A percentile compares a stretch with the other conserved stretches of the same genome.
Conservation (phyloP, 2,329 filamentous ascomycete genomes). For the Claviceps capensis region DNA sequence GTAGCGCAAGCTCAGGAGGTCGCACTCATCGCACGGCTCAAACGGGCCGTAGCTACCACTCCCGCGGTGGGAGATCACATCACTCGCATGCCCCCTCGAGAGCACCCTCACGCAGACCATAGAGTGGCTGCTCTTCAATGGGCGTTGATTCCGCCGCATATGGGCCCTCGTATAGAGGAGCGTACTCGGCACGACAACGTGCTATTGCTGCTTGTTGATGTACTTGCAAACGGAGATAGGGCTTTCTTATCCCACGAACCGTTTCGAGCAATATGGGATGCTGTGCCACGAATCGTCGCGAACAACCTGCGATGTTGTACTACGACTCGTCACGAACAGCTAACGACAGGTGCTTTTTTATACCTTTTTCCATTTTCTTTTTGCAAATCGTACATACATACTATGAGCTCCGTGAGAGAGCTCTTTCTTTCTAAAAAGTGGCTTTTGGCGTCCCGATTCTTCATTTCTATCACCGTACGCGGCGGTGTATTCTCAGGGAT, state of each 20-base stretch:
- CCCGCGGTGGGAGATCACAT: conserved; percentile 2
- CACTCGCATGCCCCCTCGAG: conserved; percentile 2
- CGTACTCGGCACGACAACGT: no score
- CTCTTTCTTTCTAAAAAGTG: no score
- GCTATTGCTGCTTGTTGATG: not conserved
- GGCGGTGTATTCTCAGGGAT: no score
- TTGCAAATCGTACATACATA: not conserved
- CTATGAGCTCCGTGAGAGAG: not conserved
- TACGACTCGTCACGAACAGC: no score
- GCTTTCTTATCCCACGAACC: no score
- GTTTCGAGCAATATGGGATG: no score
- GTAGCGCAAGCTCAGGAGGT: conserved; percentile 12
- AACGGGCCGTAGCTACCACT: conserved; percentile 4
- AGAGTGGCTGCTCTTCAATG: conserved; percentile 2
- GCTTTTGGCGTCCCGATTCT: no score
- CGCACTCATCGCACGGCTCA: conserved; percentile 7
- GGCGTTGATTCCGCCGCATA: not conserved
- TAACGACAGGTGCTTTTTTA: no score
- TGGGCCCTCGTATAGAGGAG: not conserved
- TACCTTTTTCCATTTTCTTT: not conserved
- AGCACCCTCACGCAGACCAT: conserved; percentile 1
- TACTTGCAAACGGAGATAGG: no score
- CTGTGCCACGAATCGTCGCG: no score
- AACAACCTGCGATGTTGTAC: no score
- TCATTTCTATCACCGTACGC: no score